Conservation (phyloP, 257 asterid species). For the Linaria vulgaris region DNA sequence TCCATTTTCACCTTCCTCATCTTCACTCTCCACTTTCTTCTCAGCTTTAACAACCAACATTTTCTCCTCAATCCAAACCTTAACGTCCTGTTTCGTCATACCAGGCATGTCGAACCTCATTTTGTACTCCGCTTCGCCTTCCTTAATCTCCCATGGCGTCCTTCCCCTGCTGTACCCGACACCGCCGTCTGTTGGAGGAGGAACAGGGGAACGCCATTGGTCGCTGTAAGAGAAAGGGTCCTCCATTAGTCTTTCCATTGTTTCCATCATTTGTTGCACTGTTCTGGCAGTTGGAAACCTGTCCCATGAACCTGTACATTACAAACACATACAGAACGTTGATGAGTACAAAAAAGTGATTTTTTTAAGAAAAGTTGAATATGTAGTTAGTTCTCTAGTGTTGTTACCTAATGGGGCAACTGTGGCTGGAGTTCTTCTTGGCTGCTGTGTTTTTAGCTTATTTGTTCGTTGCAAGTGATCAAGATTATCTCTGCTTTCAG, state of each 20-base stretch:
- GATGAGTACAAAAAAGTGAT: no score
- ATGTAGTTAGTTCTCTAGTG: no score
- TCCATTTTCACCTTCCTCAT: conserved; percentile 21
- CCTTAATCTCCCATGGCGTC: conserved; percentile 81
- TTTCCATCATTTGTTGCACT: conserved; percentile 79
- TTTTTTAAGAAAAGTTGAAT: no score
- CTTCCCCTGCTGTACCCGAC: conserved; percentile 53
- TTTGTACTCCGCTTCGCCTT: conserved; percentile 54
- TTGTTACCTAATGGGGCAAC: conserved; percentile 55
- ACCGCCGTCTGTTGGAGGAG: conserved; percentile 15
- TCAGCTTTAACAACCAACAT: conserved; percentile 68
- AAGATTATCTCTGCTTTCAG: conserved; percentile 41
- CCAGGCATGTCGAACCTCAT: conserved; percentile 86
- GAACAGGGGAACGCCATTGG: conserved; percentile 28
- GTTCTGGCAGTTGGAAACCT: conserved; percentile 74
- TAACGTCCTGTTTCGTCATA: conserved; percentile 65
- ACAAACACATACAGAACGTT: not conserved
- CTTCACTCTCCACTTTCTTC: conserved; percentile 38
- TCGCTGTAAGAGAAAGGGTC: conserved; percentile 47
- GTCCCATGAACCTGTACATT: conserved; percentile 59
- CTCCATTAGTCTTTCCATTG: conserved; percentile 71
- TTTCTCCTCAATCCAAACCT: conserved; percentile 68
- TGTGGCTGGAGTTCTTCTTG: conserved; percentile 40
- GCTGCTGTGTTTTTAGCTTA: conserved; percentile 41
- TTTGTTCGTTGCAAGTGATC: conserved; percentile 50